phyloP scores from a whole-genome alignment of 495 filamentous ascomycete genomes.

The Annulohypoxylon nitens region DNA sequence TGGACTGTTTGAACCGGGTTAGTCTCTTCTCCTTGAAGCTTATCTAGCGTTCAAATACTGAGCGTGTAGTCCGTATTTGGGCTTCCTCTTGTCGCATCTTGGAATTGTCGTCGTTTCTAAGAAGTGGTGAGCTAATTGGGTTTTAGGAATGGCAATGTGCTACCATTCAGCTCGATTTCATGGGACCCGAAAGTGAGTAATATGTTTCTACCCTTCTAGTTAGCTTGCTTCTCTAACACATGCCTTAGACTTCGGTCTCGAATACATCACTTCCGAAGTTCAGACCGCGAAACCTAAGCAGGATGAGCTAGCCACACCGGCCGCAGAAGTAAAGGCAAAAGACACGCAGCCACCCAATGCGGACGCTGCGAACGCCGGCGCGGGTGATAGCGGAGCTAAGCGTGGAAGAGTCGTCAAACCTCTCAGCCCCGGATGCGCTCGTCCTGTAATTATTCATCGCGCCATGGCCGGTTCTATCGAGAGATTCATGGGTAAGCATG shows the following conservation, averaged over 20 bases:
- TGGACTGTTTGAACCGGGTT: conserved; percentile 71
- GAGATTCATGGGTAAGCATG: conserved; percentile 79
- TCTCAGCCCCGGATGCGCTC: conserved; percentile 77
- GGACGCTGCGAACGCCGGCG: conserved; percentile 53
- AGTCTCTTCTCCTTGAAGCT: conserved; percentile 23
- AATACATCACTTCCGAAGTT: conserved; percentile 77
- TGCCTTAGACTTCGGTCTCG: conserved; percentile 71
- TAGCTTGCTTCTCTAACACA: conserved; percentile 1
- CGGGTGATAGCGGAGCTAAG: conserved; percentile 49
- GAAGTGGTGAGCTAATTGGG: conserved; percentile 7
- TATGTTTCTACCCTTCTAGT: background rate
- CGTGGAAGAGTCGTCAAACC: conserved; percentile 61
- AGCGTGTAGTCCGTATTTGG: background rate
- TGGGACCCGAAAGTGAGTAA: conserved; percentile 56
- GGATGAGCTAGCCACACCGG: conserved; percentile 43
- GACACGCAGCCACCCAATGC: conserved; percentile 45
- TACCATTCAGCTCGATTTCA: conserved; percentile 97
- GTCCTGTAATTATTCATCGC: conserved; percentile 97
- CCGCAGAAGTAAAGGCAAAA: conserved; percentile 47
- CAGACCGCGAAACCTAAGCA: conserved; percentile 51
- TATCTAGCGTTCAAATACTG: background rate
- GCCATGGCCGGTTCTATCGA: conserved; percentile 95
- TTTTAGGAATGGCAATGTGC: conserved; percentile 86
- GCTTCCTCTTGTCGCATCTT: background rate
- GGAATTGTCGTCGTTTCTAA: background rate